Evolutionary conservation across 1,284 basidiomycete genomes (phyloP).

Genomic region (Spongispora temasekensis): DNA sequence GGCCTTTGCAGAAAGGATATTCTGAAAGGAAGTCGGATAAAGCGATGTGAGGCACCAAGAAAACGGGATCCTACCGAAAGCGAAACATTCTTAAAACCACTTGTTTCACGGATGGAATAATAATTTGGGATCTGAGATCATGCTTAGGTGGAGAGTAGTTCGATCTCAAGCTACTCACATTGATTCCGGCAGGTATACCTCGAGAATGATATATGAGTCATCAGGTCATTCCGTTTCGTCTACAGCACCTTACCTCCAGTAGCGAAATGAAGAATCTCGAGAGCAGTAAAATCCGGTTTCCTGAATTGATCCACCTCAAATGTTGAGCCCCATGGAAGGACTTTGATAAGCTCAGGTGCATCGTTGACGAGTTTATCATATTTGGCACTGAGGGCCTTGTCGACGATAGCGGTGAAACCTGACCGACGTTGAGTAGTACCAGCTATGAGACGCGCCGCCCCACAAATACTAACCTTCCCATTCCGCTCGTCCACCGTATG

Average conservation of each 20-base stretch:
- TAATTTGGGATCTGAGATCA: constrained; percentile 70
- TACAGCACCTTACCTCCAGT: constrained; percentile 60
- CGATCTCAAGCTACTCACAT: constrained; percentile 45
- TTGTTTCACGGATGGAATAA: constrained; percentile 76
- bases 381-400: constrained; percentile 79
- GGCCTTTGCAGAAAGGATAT: constrained; percentile 83
- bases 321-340: constrained; percentile 78
- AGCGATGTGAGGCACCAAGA: neutral
- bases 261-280: constrained; percentile 79
- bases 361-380: constrained; percentile 75
- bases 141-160: neutral
- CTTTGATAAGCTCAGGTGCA: constrained; percentile 77
- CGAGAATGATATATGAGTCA: neutral
- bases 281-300: constrained; percentile 84
- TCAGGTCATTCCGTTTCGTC: neutral
- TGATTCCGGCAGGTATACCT: constrained; percentile 85
- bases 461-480: constrained; percentile 66
- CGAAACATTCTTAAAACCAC: constrained; percentile 84
- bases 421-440: constrained; percentile 1
- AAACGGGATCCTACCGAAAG: constrained; percentile 52
- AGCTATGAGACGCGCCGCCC: neutral
- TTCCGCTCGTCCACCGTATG: constrained; percentile 80
- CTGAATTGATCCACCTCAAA: constrained; percentile 84
- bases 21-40: constrained; percentile 40
- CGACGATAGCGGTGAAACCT: constrained; percentile 87